Conservation (phyloP, 2,329 filamentous ascomycete genomes). For the Rhinocladiella similis region DNA sequence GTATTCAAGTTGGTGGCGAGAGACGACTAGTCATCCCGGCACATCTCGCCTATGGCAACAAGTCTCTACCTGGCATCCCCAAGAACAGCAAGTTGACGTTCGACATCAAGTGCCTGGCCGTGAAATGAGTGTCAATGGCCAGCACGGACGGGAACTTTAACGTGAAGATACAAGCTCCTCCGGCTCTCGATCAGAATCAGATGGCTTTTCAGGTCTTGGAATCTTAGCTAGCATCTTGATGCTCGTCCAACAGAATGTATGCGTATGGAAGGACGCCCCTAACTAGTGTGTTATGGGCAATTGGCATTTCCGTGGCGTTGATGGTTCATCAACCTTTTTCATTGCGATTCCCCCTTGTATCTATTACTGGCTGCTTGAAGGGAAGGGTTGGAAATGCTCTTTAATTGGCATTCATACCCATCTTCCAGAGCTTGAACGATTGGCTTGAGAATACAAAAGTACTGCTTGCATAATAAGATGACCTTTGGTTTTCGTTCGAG, state of each 20-base stretch:
- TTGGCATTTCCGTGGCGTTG: background rate
- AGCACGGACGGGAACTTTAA: background rate
- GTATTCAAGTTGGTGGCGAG: slow-evolving; percentile 93
- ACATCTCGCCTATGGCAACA: slow-evolving; percentile 84
- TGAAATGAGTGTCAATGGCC: slow-evolving; percentile 23
- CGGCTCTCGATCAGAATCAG: background rate
- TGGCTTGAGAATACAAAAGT: too few species aligned
- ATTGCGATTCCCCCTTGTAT: background rate
- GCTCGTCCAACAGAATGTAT: background rate
- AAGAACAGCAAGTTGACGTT: slow-evolving; percentile 89
- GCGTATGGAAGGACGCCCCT: background rate
- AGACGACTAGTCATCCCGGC: slow-evolving; percentile 88
- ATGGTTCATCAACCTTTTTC: background rate
- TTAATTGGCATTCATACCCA: too few species aligned
- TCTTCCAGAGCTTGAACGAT: too few species aligned
- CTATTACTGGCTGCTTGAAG: too few species aligned
- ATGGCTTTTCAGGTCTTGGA: background rate
- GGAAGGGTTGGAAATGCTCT: too few species aligned
- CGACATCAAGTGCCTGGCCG: slow-evolving; percentile 74
- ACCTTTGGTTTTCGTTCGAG: too few species aligned
- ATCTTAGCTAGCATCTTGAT: background rate
- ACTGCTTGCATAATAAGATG: too few species aligned
- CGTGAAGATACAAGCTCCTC: background rate
- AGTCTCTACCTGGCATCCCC: slow-evolving; percentile 79
- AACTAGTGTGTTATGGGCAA: background rate